Evolutionary conservation across 208 protist species (phyloP).

Genomic region (Acanthamoeba sp.): DNA sequence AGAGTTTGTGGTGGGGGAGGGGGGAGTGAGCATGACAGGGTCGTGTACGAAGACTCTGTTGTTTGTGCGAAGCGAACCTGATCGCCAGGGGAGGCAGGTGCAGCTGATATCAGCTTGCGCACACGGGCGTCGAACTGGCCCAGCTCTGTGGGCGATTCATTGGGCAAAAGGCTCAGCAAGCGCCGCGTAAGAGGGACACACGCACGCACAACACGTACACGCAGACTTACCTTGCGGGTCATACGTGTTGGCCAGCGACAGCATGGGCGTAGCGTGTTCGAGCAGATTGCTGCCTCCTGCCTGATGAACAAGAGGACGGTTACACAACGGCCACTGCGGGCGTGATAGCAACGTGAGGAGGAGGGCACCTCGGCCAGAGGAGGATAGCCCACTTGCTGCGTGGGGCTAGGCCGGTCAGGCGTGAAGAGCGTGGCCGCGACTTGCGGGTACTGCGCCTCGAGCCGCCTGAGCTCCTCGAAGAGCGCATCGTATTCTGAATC

Average conservation of each 20-base stretch:
- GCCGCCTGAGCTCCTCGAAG: conserved; percentile 42
- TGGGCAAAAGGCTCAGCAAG: background rate
- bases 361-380: background rate
- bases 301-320: background rate
- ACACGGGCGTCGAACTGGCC: conserved; percentile 52
- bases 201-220: background rate
- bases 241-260: conserved; percentile 72
- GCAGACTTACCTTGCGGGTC: conserved; percentile 6
- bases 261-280: conserved; percentile 61
- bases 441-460: background rate
- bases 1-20: background rate
- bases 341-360: background rate
- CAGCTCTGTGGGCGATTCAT: background rate
- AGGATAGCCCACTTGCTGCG: conserved; percentile 27
- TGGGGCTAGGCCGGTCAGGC: background rate
- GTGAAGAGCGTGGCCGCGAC: background rate
- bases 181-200: background rate
- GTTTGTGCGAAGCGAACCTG: too few relatives aligned
- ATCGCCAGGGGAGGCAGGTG: background rate
- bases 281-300: conserved; percentile 26
- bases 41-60: too few relatives aligned
- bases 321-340: background rate
- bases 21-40: too few relatives aligned
- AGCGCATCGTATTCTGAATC: conserved; percentile 70
- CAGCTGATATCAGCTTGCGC: conserved; percentile 20